Evolutionary conservation across 495 filamentous ascomycete genomes (phyloP).

Genomic region (Acidomyces sp.): DNA sequence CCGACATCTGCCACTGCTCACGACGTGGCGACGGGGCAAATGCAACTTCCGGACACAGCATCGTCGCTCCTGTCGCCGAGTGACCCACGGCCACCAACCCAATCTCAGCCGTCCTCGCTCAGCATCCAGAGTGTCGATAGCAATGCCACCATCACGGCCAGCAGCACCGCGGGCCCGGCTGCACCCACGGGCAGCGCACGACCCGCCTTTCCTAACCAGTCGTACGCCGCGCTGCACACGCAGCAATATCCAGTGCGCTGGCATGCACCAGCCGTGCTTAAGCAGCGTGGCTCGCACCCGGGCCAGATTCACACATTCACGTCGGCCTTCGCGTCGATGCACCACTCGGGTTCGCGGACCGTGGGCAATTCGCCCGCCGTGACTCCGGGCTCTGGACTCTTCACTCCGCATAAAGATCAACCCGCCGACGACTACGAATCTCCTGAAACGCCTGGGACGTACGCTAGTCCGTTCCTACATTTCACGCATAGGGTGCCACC

Average conservation of each 20-base stretch:
- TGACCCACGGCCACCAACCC: slow-evolving; percentile 4
- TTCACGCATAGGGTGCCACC: slow-evolving; percentile 29
- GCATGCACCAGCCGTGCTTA: slow-evolving; percentile 20
- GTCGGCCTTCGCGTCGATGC: slow-evolving; percentile 21
- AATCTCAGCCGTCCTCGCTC: slow-evolving; percentile 7
- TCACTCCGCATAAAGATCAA: slow-evolving; percentile 23
- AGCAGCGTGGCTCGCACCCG: slow-evolving; percentile 26
- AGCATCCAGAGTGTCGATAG: slow-evolving; percentile 14
- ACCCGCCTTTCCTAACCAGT: slow-evolving; percentile 29
- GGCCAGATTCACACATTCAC: slow-evolving; percentile 21
- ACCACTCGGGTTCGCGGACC: slow-evolving; percentile 25
- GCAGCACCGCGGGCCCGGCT: slow-evolving; percentile 20
- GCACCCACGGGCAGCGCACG: slow-evolving; percentile 4
- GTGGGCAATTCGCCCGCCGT: slow-evolving; percentile 30
- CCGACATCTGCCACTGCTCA: slow-evolving; percentile 1
- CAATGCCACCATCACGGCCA: slow-evolving; percentile 22
- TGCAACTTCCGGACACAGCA: slow-evolving; percentile 3
- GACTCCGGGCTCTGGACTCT: slow-evolving; percentile 28
- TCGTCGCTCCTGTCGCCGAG: background rate
- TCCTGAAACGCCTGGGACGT: slow-evolving; percentile 24
- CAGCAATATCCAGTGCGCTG: slow-evolving; percentile 27
- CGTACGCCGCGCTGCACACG: slow-evolving; percentile 31
- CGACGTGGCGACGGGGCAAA: slow-evolving; percentile 10
- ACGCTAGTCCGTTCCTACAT: slow-evolving; percentile 32
- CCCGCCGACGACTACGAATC: slow-evolving; percentile 12